Percentiles rank a stretch among this genome's conserved stretches.
These are phyloP conservation scores for Moringa oleifera DNA, from an alignment of 345 rosid species.

Conservation along the genomic window DNA sequence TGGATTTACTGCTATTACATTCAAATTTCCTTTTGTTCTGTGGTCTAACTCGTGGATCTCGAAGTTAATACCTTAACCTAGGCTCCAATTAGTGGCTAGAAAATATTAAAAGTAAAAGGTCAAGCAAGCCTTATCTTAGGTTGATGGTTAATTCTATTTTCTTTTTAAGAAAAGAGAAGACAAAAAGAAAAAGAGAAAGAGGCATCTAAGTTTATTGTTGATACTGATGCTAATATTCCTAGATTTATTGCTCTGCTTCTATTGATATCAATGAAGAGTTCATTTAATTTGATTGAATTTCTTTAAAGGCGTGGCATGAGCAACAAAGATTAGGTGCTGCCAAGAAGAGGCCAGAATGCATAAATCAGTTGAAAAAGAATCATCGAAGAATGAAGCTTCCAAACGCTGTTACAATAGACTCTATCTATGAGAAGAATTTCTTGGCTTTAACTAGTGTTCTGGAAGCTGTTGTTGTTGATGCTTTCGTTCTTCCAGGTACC, in stretches of 20 bases:
- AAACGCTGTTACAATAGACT: conserved; percentile 69
- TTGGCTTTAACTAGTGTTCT: not conserved
- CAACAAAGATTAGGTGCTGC: conserved; percentile 49
- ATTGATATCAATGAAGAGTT: not conserved
- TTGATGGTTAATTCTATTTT: too few relatives aligned
- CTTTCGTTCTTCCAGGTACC: not conserved
- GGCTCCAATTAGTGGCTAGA: too few relatives aligned
- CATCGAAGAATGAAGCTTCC: conserved; percentile 66
- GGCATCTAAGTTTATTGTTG: too few relatives aligned
- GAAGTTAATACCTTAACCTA: too few relatives aligned
- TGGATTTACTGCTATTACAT: too few relatives aligned
- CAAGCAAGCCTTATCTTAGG: too few relatives aligned
- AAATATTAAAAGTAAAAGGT: too few relatives aligned
- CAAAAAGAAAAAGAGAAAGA: too few relatives aligned
- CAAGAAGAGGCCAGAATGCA: conserved; percentile 60
- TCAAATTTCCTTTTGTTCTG: too few relatives aligned
- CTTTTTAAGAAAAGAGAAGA: too few relatives aligned
- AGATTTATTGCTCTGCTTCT: not conserved
- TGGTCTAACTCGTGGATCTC: not conserved
- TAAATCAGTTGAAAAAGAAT: conserved; percentile 55
- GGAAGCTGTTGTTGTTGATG: conserved; percentile 13
- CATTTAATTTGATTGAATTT: not conserved
- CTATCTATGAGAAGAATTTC: conserved; percentile 9
- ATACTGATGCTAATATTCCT: not conserved
- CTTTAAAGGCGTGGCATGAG: conserved; percentile 66